Percentiles rank a stretch among this genome's conserved stretches.
Evolutionary conservation across 805 yeast genomes (phyloP).

Genomic region (Wickerhamomyces subpelliculosus): DNA sequence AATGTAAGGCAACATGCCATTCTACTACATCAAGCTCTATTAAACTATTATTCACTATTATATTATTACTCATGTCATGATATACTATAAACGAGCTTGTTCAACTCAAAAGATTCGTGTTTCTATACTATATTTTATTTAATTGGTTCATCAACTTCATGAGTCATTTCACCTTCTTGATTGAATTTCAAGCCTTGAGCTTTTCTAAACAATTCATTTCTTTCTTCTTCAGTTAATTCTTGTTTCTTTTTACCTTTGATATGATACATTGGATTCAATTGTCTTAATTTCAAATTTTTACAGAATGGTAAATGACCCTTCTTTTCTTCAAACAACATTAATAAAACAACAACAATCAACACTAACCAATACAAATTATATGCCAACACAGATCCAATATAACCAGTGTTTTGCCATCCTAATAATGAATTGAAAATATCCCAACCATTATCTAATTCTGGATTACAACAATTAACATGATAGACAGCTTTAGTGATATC

Average conservation of each 20-base stretch:
- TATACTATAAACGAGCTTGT: too few species aligned
- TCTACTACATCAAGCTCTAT: too few species aligned
- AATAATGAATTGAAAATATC: constrained; percentile 89
- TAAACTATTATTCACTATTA: too few species aligned
- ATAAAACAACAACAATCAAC: constrained; percentile 43
- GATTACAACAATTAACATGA: constrained; percentile 98
- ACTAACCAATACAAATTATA: constrained; percentile 87
- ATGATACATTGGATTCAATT: constrained; percentile 68
- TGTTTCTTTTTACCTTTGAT: constrained; percentile 60
- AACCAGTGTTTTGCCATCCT: constrained; percentile 98
- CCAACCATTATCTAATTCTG: constrained; percentile 91
- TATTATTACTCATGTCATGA: too few species aligned
- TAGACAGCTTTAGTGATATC: constrained; percentile 74
- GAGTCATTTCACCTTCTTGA: constrained; percentile 25
- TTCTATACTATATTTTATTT: neutral
- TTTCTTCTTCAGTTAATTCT: constrained; percentile 46
- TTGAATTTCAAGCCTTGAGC: constrained; percentile 32
- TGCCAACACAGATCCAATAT: constrained; percentile 83
- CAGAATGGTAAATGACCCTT: constrained; percentile 72
- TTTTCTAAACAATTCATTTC: constrained; percentile 41
- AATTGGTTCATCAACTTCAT: constrained; percentile 1
- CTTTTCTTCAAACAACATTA: constrained; percentile 81
- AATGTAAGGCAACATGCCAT: too few species aligned
- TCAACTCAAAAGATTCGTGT: too few species aligned
- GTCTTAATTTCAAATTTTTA: constrained; percentile 39